Percentiles rank a stretch among this genome's conserved stretches.
These are phyloP conservation scores for Emericellopsis atlantica DNA, from an alignment of 2,329 filamentous ascomycete species.

Conservation along the genomic window DNA sequence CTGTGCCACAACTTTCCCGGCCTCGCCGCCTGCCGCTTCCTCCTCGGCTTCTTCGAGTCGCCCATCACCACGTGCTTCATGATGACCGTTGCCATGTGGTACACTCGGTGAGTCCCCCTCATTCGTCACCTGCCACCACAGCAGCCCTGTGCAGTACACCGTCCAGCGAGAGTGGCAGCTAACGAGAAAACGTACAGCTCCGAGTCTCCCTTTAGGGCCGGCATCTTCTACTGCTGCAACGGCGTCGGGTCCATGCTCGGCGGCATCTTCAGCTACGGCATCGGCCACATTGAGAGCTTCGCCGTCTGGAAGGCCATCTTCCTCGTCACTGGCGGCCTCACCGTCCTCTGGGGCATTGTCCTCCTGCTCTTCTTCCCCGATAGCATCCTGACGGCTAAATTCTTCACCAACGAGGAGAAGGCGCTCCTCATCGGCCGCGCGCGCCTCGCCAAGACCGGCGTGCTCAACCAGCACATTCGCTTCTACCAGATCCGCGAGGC, in stretches of 20 bases:
- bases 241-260: conserved; percentile 30
- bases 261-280: conserved; percentile 34
- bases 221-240: conserved; percentile 26
- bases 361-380: conserved; percentile 33
- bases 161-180: no score
- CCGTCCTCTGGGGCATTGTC: conserved; percentile 31
- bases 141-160: background rate
- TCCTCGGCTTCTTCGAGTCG: conserved; percentile 33
- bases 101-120: background rate
- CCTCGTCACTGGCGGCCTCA: conserved; percentile 32
- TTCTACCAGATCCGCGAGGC: conserved; percentile 33
- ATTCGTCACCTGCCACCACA: background rate
- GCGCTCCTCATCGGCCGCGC: conserved; percentile 49
- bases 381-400: conserved; percentile 21
- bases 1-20: conserved; percentile 25
- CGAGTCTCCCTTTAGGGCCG: conserved; percentile 32
- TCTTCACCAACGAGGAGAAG: conserved; percentile 10
- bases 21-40: conserved; percentile 27
- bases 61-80: conserved; percentile 35
- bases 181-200: background rate
- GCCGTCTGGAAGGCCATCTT: conserved; percentile 39
- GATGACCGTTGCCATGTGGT: conserved; percentile 36
- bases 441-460: conserved; percentile 29
- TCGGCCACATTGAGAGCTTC: conserved; percentile 32
- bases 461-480: conserved; percentile 33